Evolutionary conservation across 2,329 filamentous ascomycete species (phyloP), one percentile per base, ranked within the genome.

Genomic region (Neonectria sp.): DNA sequence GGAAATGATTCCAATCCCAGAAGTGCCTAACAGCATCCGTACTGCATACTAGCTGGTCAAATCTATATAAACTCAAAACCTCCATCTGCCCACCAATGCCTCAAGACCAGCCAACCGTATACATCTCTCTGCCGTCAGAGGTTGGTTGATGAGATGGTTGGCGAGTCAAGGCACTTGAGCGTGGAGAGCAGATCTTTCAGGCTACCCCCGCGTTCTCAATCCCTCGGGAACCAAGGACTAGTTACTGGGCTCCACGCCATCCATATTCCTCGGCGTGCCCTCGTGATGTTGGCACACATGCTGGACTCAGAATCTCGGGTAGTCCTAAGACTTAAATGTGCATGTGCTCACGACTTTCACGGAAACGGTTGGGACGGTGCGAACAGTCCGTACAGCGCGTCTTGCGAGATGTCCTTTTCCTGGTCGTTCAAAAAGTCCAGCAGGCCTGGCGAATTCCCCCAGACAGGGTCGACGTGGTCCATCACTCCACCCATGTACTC

Each of bases 361-460:
- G 74, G 74, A 57, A 77, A 75, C 27, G 75, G 73, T 71, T 76
- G 75, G n/a, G 75, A 73, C 8, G 76, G 73, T 1, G 76, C 74
- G 67, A 79, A 79, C 15, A 79, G 52, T 12, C 77, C 77, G 37
- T 79, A 79, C 3, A 79, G 62, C 15, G 76, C 72, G 55, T 79
- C 76, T 37, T 78, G 75, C 7, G 73, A 76, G n/a, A 79, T 77
- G 15, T 76, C 72, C 52, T 75, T 75, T 66, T 79, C 77, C 62
- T 77, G 77, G 15, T 77, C 76, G 56, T 79, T 76, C 46, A 79
- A 46, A 33, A 77, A 77, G 35, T 75, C 73, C 12, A 77, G 67
- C 3, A 77, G 63, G 0, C 75, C 73, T 1, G 75, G 76, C 4
- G 76, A 76, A 4, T 69, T 72, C 3, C 73, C 74, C 62, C 75